Evolutionary conservation across 257 asterid species (phyloP).

Genomic region (Hygrophila difformis): DNA sequence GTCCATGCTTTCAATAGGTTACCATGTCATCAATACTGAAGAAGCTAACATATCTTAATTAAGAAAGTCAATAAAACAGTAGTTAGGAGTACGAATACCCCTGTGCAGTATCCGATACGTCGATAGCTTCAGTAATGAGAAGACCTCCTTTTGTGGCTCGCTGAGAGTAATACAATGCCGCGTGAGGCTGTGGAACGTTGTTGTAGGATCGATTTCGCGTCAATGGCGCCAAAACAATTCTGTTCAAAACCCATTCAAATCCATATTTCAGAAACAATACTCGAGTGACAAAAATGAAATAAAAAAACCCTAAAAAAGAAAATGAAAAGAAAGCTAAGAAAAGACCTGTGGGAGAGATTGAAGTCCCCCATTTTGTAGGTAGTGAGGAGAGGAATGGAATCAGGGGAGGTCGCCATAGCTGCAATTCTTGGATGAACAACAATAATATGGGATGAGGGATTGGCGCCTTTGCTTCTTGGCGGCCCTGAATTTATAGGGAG

Average conservation of each 20-base stretch:
- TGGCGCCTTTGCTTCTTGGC: too few relatives aligned
- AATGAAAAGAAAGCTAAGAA: not conserved
- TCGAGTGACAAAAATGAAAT: too few relatives aligned
- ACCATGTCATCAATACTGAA: too few relatives aligned
- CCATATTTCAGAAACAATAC: not conserved
- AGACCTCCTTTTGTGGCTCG: constrained; percentile 22
- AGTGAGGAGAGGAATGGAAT: constrained; percentile 19
- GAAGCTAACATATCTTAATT: too few relatives aligned
- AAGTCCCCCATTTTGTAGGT: constrained; percentile 27
- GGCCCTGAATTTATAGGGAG: too few relatives aligned
- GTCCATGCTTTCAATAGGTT: too few relatives aligned
- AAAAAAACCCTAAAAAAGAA: not conserved
- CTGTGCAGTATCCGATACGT: constrained; percentile 19
- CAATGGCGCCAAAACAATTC: constrained; percentile 24
- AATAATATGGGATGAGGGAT: too few relatives aligned
- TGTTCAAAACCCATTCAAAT: not conserved
- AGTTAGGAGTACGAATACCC: too few relatives aligned
- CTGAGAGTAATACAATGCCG: constrained; percentile 19
- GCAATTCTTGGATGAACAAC: too few relatives aligned
- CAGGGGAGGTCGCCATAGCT: not conserved
- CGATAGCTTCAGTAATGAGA: constrained; percentile 32
- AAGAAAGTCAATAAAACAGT: too few relatives aligned
- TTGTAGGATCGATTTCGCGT: constrained; percentile 24
- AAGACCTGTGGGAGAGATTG: constrained; percentile 26
- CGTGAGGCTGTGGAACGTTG: constrained; percentile 22